These are phyloP conservation scores for Litchi chinensis DNA, from an alignment of 345 rosid species.

Conservation along the genomic window DNA sequence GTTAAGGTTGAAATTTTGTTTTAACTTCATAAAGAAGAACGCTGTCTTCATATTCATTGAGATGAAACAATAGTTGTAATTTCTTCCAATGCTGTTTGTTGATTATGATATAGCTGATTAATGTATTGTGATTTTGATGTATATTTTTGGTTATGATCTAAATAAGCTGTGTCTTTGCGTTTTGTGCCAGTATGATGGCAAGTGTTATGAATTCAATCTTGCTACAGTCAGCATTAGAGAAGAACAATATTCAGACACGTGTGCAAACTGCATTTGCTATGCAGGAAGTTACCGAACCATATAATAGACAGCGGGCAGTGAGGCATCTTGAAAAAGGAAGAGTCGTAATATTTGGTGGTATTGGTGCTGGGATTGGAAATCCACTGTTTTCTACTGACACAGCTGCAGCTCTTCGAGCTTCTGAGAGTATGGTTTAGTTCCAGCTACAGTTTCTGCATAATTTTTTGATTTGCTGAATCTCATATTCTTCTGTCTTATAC, in stretches of 20 bases:
- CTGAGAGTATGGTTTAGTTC: slow-evolving; percentile 58
- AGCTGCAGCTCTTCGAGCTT: slow-evolving; percentile 86
- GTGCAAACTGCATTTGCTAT: slow-evolving; percentile 74
- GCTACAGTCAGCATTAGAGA: slow-evolving; percentile 86
- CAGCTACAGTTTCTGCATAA: background rate
- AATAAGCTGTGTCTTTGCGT: slow-evolving; percentile 2
- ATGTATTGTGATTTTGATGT: background rate
- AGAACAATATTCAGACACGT: slow-evolving; percentile 70
- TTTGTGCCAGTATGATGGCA: slow-evolving; percentile 78
- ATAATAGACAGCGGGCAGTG: slow-evolving; percentile 72
- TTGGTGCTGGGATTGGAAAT: slow-evolving; percentile 84
- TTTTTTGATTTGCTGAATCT: background rate
- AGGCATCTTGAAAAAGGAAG: slow-evolving; percentile 92
- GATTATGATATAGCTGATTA: background rate
- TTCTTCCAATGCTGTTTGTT: slow-evolving; percentile 10
- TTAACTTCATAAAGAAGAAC: background rate
- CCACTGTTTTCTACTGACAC: slow-evolving; percentile 92
- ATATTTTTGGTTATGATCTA: background rate
- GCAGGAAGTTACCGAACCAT: slow-evolving; percentile 84
- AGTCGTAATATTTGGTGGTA: slow-evolving; percentile 92
- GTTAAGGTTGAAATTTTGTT: background rate
- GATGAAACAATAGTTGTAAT: background rate
- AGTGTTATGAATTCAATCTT: slow-evolving; percentile 86
- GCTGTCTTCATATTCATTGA: background rate
- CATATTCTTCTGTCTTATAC: background rate